These are phyloP conservation scores for Cymbidium sinense DNA, from an alignment of 106 monocot species.

Conservation along the genomic window DNA sequence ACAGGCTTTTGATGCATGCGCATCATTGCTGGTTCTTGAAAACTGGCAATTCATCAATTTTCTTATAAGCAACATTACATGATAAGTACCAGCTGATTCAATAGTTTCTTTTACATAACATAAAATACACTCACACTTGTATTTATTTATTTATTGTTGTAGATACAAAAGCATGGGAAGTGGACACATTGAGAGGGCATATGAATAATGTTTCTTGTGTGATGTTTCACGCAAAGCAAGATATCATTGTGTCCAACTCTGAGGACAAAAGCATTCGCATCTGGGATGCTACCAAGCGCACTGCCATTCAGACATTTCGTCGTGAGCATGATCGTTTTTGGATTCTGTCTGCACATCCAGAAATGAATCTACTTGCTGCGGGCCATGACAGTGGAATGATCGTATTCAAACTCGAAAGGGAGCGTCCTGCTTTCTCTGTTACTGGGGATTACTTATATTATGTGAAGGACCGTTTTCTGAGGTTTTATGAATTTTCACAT, in stretches of 20 bases:
- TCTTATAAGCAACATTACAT: neutral
- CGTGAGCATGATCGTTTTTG: constrained; percentile 67
- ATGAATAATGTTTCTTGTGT: constrained; percentile 83
- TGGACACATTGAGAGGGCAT: constrained; percentile 70
- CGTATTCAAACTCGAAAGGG: constrained; percentile 65
- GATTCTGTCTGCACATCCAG: constrained; percentile 67
- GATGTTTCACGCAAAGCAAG: constrained; percentile 67
- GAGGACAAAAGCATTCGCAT: constrained; percentile 74
- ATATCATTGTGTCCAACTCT: constrained; percentile 68
- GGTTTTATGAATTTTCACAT: constrained; percentile 48
- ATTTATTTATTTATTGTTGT: constrained; percentile 1
- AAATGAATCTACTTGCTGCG: constrained; percentile 70
- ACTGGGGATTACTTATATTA: constrained; percentile 49
- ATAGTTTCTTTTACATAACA: neutral
- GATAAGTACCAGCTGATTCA: neutral
- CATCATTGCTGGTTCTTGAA: no score
- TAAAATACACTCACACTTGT: neutral
- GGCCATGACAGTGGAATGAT: constrained; percentile 79
- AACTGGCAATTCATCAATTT: neutral
- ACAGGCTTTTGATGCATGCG: no score
- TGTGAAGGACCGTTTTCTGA: constrained; percentile 52
- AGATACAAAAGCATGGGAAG: constrained; percentile 80
- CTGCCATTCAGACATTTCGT: constrained; percentile 55
- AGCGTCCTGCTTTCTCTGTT: constrained; percentile 57
- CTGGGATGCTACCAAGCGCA: constrained; percentile 72